Conservation (phyloP, 2,329 filamentous ascomycete genomes). For the Claviceps maximensis region DNA sequence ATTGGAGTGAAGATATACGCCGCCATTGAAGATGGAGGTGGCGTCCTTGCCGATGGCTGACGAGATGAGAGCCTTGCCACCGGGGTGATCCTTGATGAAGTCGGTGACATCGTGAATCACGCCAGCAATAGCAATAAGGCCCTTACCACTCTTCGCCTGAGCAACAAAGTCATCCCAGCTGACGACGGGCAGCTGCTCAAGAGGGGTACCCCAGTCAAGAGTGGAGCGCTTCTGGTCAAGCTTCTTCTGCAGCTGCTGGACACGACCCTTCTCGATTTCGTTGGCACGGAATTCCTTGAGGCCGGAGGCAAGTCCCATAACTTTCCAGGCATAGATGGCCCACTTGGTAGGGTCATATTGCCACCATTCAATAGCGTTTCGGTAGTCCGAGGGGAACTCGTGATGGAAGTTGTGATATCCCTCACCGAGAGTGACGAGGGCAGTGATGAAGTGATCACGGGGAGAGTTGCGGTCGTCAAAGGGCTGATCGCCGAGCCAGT, state of each 20-base stretch:
- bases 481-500: slow-evolving; percentile 85
- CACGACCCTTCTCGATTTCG: slow-evolving; percentile 82
- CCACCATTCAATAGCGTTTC: slow-evolving; percentile 81
- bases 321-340: slow-evolving; percentile 75
- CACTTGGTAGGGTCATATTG: slow-evolving; percentile 91
- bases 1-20: slow-evolving; percentile 82
- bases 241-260: slow-evolving; percentile 87
- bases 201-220: slow-evolving; percentile 76
- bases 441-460: slow-evolving; percentile 76
- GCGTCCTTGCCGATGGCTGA: slow-evolving; percentile 77
- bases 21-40: slow-evolving; percentile 83
- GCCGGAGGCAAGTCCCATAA: slow-evolving; percentile 70
- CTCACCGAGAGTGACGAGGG: slow-evolving; percentile 72
- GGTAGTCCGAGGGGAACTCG: slow-evolving; percentile 88
- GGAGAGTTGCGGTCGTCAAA: slow-evolving; percentile 89
- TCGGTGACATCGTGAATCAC: slow-evolving; percentile 74
- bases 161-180: slow-evolving; percentile 78
- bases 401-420: slow-evolving; percentile 95
- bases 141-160: slow-evolving; percentile 62
- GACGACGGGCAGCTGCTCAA: slow-evolving; percentile 75
- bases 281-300: slow-evolving; percentile 85
- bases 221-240: slow-evolving; percentile 72
- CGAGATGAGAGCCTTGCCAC: slow-evolving; percentile 75
- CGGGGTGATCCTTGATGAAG: slow-evolving; percentile 84
- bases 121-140: slow-evolving; percentile 64